Conservation (phyloP, 129 eudicot genomes). For the Logfia minima region DNA sequence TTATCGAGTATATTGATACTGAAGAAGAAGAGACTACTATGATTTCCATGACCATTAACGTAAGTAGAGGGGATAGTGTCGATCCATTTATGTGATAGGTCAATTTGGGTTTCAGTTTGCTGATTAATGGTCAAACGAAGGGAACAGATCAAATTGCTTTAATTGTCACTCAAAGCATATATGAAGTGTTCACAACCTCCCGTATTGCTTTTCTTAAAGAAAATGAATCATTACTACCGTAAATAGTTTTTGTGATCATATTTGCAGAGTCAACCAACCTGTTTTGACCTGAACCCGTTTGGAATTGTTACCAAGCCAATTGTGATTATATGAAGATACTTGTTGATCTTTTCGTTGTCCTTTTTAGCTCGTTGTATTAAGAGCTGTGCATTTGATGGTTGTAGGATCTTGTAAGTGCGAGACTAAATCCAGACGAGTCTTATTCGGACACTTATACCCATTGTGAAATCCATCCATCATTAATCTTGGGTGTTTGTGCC, state of each 20-base stretch:
- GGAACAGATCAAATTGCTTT: not conserved
- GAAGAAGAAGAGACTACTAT: constrained; percentile 99
- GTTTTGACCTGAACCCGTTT: not conserved
- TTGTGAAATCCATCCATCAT: constrained; percentile 95
- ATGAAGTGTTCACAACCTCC: not conserved
- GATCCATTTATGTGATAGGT: not conserved
- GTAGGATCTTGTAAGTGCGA: constrained; percentile 83
- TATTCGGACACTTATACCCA: constrained; percentile 88
- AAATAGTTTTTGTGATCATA: not conserved
- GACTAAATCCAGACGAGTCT: constrained; percentile 74
- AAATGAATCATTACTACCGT: not conserved
- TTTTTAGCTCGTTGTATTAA: not conserved
- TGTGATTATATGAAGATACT: not conserved
- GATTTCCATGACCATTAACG: constrained; percentile 97
- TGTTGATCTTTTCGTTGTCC: not conserved
- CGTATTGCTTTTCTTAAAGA: not conserved
- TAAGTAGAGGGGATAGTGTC: constrained; percentile 26
- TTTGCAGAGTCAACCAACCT: not conserved
- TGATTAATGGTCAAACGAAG: not conserved
- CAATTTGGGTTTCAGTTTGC: not conserved
- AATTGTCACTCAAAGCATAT: not conserved
- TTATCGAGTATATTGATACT: constrained; percentile 84
- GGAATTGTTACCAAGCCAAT: not conserved
- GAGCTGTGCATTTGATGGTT: not conserved
- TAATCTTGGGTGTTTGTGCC: constrained; percentile 96